Evolutionary conservation across 2,329 filamentous ascomycete species (phyloP).

Genomic region (Cryoendolithus antarcticus): DNA sequence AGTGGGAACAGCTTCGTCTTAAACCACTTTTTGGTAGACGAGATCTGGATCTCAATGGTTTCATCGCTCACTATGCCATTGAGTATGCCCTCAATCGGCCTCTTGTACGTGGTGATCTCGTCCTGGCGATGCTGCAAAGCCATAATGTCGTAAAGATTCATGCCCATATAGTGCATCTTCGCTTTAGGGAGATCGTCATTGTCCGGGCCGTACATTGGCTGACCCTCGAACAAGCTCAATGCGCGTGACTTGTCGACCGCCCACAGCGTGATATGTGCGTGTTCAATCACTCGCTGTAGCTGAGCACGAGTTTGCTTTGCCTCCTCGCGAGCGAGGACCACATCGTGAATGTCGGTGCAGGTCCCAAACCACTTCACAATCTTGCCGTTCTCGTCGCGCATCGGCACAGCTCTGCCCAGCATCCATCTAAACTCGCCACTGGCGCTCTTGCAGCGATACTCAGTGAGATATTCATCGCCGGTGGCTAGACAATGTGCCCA

Average conservation of each 20-base stretch:
- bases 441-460: slow-evolving; percentile 56
- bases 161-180: slow-evolving; percentile 36
- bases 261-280: slow-evolving; percentile 66
- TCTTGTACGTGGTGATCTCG: slow-evolving; percentile 33
- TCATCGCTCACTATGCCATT: slow-evolving; percentile 47
- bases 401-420: slow-evolving; percentile 57
- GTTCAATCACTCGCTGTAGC: slow-evolving; percentile 58
- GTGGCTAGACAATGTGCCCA: slow-evolving; percentile 55
- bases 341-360: slow-evolving; percentile 67
- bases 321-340: slow-evolving; percentile 54
- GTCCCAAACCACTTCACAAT: slow-evolving; percentile 75
- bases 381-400: slow-evolving; percentile 52
- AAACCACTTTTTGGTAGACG: slow-evolving; percentile 52
- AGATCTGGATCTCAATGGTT: slow-evolving; percentile 48
- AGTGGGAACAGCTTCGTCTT: slow-evolving; percentile 60
- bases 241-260: slow-evolving; percentile 51
- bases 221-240: slow-evolving; percentile 59
- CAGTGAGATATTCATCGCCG: slow-evolving; percentile 55
- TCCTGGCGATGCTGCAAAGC: slow-evolving; percentile 16
- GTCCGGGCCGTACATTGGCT: slow-evolving; percentile 23
- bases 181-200: slow-evolving; percentile 1
- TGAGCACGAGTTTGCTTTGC: slow-evolving; percentile 58
- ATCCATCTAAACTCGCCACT: slow-evolving; percentile 70
- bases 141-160: slow-evolving; percentile 55
- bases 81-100: slow-evolving; percentile 52